Conservation (phyloP, 2,329 filamentous ascomycete species). For the Epichloe hybrida region DNA sequence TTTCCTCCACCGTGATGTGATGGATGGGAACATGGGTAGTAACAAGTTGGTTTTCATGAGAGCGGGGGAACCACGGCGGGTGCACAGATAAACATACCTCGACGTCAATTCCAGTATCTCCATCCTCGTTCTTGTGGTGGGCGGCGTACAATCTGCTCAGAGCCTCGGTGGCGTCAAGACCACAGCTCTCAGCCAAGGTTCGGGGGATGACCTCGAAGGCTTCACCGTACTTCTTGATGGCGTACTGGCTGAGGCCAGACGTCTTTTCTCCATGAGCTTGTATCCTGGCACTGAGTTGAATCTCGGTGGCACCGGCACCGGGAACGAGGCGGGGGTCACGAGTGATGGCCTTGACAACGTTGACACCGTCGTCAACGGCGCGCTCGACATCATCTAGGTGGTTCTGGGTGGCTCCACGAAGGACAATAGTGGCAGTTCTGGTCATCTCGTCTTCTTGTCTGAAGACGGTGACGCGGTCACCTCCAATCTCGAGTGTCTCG, state of each 20-base stretch:
- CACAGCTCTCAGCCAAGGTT: constrained; percentile 86
- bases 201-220: constrained; percentile 95
- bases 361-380: constrained; percentile 94
- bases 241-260: constrained; percentile 83
- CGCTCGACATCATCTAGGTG: constrained; percentile 95
- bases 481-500: constrained; percentile 94
- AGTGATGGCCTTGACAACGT: constrained; percentile 96
- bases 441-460: constrained; percentile 89
- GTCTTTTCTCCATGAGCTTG: constrained; percentile 85
- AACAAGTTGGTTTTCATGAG: too few relatives aligned
- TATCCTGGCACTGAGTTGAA: constrained; percentile 86
- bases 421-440: constrained; percentile 83
- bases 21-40: neutral
- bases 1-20: too few relatives aligned
- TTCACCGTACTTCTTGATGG: constrained; percentile 94
- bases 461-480: constrained; percentile 96
- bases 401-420: constrained; percentile 93
- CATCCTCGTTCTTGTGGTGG: constrained; percentile 77
- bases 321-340: constrained; percentile 83
- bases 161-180: constrained; percentile 93
- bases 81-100: constrained; percentile 38
- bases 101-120: constrained; percentile 87
- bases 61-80: neutral
- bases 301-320: constrained; percentile 86
- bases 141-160: constrained; percentile 85